phyloP scores from a whole-genome alignment of 2,329 filamentous ascomycete species.

The Colletotrichum sp. region DNA sequence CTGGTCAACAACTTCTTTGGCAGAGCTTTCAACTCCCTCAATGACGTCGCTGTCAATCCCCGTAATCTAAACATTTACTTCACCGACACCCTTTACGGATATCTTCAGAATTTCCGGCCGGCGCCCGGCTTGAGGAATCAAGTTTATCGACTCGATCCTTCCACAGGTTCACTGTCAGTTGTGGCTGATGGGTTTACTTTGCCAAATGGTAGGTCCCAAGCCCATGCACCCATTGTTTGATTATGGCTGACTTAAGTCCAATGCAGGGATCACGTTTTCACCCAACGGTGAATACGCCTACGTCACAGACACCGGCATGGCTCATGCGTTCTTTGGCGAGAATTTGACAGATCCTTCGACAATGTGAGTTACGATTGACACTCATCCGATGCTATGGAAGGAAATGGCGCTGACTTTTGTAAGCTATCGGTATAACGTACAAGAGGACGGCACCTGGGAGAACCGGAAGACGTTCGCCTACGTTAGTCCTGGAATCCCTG shows the following conservation, averaged over 20 bases:
- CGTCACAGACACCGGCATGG: conserved; percentile 61
- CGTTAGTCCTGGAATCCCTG: conserved; percentile 57
- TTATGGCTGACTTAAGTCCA: background rate
- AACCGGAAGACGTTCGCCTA: conserved; percentile 63
- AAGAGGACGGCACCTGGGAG: conserved; percentile 48
- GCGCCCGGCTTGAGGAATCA: conserved; percentile 59
- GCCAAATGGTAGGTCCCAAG: conserved; percentile 47
- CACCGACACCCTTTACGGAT: conserved; percentile 66
- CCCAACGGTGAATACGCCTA: conserved; percentile 58
- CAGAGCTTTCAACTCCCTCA: conserved; percentile 65
- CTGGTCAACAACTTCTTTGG: conserved; percentile 67
- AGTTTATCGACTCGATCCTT: conserved; percentile 61
- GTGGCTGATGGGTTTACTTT: conserved; percentile 63
- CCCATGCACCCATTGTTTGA: background rate
- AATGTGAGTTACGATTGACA: conserved; percentile 42
- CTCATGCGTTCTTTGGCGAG: conserved; percentile 44
- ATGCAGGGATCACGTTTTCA: conserved; percentile 57
- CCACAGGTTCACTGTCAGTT: conserved; percentile 54
- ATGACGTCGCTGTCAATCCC: conserved; percentile 61
- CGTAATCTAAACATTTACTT: conserved; percentile 64
- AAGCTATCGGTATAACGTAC: conserved; percentile 52
- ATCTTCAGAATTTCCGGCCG: conserved; percentile 62
- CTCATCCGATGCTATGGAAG: background rate
- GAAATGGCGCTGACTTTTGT: background rate
- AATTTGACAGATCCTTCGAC: conserved; percentile 47